phyloP scores from a whole-genome alignment of 164 flowering plant species.

The Tetrastigma voinierianum region DNA sequence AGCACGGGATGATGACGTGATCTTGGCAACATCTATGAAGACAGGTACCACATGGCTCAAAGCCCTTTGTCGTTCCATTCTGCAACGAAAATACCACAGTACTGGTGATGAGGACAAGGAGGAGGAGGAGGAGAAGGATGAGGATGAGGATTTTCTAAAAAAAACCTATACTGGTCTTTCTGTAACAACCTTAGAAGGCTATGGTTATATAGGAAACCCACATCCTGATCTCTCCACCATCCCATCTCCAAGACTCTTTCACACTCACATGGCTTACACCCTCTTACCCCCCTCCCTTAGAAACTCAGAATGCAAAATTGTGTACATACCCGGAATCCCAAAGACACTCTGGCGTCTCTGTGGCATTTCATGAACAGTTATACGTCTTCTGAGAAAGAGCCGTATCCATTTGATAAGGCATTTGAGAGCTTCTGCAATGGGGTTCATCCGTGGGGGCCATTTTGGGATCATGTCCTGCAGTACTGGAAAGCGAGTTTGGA shows the following conservation, averaged over 20 bases:
- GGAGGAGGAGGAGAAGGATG: not conserved
- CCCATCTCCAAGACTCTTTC: slow-evolving; percentile 12
- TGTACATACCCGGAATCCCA: slow-evolving; percentile 19
- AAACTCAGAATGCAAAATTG: slow-evolving; percentile 15
- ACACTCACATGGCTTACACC: slow-evolving; percentile 17
- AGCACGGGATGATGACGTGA: slow-evolving; percentile 9
- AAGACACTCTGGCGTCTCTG: slow-evolving; percentile 16
- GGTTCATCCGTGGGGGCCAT: slow-evolving; percentile 23
- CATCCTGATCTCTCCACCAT: slow-evolving; percentile 3
- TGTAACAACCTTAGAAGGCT: slow-evolving; percentile 4
- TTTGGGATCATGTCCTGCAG: slow-evolving; percentile 29
- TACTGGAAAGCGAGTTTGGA: too few species aligned
- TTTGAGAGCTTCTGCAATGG: slow-evolving; percentile 30
- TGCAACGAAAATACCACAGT: too few species aligned
- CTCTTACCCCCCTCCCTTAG: slow-evolving; percentile 13
- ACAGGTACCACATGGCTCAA: slow-evolving; percentile 25
- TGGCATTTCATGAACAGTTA: slow-evolving; percentile 10
- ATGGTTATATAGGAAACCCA: not conserved
- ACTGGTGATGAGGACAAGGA: too few species aligned
- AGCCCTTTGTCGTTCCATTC: slow-evolving; percentile 12
- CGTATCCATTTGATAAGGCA: slow-evolving; percentile 17
- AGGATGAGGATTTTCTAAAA: slow-evolving; percentile 5
- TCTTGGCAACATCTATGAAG: slow-evolving; percentile 16
- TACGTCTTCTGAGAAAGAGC: slow-evolving; percentile 1
- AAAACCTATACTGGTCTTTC: not conserved